Base-by-base conservation (phyloP, 805 yeast species). In the Metschnikowia bowlesiae region DNA sequence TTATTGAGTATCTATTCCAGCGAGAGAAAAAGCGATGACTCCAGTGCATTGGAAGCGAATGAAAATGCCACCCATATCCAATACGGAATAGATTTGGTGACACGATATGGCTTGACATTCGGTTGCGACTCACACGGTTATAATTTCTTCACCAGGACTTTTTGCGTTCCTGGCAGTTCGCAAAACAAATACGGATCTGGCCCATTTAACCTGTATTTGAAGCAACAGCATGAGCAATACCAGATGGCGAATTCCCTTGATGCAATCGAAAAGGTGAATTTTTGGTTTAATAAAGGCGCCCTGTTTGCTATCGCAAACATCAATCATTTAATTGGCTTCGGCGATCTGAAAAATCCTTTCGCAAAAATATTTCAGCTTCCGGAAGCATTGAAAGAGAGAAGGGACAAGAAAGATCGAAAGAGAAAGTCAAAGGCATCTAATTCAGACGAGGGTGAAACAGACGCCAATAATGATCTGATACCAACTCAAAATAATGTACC, bases 241-340 rank as follows among this genome's bases (percentile, higher is more conserved):
- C 59, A 51, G 38, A 53, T 53, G 33, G 55, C 69, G 1, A 70
- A 70, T 51, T 55, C 72, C 6, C 59, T 70, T 28, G 59, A 55
- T 28, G 44, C 52, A 10, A 55, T 53, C n/a, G 83, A 81, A 41
- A 78, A 79, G 54, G 66, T 78, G 60, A 83, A 81, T 51, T 86
- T 85, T 58, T 87, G 89, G 87, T 84, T 83, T 60, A 85, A 85
- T 59, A 85, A 86, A 62, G 83, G 89, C 1, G 79, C 90, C 3
- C 76, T 83, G 36, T 85, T 87, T 71, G 92, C 94, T 2, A 73
- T 86, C 44, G 82, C 90, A 29, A 87, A 87, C 59, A 81, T 87
- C 47, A 78, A 82, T 58, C 92, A 87, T 68, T 63, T 87, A 47
- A 79, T 85, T 42, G 94, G 94, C 1, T 84, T 87, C 65, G 95